Conservation (phyloP, 306 rosid species). For the Trifolium repens region DNA sequence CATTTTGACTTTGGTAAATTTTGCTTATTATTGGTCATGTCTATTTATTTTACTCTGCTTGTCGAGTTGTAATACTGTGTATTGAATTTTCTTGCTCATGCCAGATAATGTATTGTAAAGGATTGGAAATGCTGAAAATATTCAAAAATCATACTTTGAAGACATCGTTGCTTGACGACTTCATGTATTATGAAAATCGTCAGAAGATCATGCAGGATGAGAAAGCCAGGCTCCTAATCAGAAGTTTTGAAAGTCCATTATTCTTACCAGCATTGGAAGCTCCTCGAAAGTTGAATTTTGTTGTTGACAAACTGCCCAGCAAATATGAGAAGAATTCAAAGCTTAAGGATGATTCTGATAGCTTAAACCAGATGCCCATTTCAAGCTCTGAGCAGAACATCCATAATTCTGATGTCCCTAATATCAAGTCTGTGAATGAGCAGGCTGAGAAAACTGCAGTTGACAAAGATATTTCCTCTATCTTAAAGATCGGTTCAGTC, state of each 20-base stretch:
- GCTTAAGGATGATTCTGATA: conserved; percentile 44
- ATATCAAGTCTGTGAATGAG: conserved; percentile 39
- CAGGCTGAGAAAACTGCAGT: conserved; percentile 37
- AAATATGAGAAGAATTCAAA: conserved; percentile 47
- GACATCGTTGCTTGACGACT: conserved; percentile 91
- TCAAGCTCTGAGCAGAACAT: conserved; percentile 49
- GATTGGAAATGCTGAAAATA: conserved; percentile 81
- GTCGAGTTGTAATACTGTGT: neutral
- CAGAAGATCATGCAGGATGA: conserved; percentile 89
- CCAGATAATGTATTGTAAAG: conserved; percentile 78
- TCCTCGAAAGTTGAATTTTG: conserved; percentile 59
- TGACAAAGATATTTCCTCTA: conserved; percentile 50
- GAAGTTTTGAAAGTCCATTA: conserved; percentile 57
- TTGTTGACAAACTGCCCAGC: conserved; percentile 46
- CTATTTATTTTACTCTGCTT: neutral
- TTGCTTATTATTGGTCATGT: neutral
- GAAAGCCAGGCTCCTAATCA: conserved; percentile 66
- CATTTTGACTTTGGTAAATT: neutral
- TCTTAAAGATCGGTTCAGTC: conserved; percentile 70
- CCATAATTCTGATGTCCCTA: conserved; percentile 36
- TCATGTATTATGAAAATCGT: conserved; percentile 86
- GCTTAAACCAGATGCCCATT: conserved; percentile 36
- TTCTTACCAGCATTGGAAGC: conserved; percentile 55
- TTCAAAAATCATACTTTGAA: conserved; percentile 75
- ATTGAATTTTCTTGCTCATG: conserved; percentile 35